Evolutionary conservation across 1,284 basidiomycete genomes (phyloP), one percentile per base, ranked within the genome.

Genomic region (Tylopilus sp.): DNA sequence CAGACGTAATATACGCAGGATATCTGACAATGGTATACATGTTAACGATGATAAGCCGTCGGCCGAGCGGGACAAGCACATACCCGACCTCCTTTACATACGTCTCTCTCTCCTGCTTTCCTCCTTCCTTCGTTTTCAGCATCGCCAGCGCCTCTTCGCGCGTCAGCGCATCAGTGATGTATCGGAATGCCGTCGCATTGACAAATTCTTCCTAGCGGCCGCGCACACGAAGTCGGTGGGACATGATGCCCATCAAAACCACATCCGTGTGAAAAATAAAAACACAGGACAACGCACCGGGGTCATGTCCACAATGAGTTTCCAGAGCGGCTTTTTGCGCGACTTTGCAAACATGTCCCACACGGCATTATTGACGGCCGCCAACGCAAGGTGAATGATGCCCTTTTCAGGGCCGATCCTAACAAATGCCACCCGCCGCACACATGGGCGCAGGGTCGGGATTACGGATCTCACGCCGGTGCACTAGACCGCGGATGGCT

Each of bases 1-100:
- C 93, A 19, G 86, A 91, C 13, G 93, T 97, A 30, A 96, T 91
- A 67, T 97, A 97, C 15, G 92, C 91, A 19, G 92, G 92, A 71
- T 96, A 97, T 25, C 90, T 89, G 26, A 5, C 42, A 21, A 9
- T 11, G 33, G 33, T 12, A 16, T 16, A 6, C 19, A 26, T 31
- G 26, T 44, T 41, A 59, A 37, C 43, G 18, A 25, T 26, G 41
- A 53, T 41, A 42, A 44, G 25, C 21, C 36, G 6, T 30, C 21
- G 28, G 26, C n/a, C 13, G 26, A 49, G 11, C 6, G 19, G 37
- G 42, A 5, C n/a, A 38, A 4, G 37, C 16, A 63, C 71, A 21
- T 52, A 82, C 72, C 86, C 86, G 46, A 80, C 53, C 54, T 82
- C 71, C 48, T 76, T 75, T 33, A 93, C 91, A 50, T 77, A 77